A percentile compares a stretch with the other conserved stretches of the same genome.
Conservation (phyloP, 1,284 basidiomycete species). For the Tylopilus sp. region DNA sequence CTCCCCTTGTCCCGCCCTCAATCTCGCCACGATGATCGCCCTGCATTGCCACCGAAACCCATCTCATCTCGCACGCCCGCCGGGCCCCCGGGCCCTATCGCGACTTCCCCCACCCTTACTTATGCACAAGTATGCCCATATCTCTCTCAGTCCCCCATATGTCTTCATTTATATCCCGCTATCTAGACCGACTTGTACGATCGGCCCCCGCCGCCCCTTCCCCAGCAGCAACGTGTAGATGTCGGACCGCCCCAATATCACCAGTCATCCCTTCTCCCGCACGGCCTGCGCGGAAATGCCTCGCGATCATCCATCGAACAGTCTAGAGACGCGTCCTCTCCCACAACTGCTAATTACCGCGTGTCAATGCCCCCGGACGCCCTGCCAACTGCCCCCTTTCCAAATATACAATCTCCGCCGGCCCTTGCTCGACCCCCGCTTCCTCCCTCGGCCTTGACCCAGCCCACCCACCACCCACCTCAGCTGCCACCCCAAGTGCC, state of each 20-base stretch:
- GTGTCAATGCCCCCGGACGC: slow-evolving; percentile 21
- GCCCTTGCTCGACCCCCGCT: slow-evolving; percentile 14
- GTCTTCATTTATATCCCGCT: slow-evolving; percentile 6
- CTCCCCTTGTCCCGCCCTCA: slow-evolving; percentile 19
- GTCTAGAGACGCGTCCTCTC: slow-evolving; percentile 21
- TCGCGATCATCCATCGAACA: slow-evolving; percentile 24
- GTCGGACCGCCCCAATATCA: slow-evolving; percentile 32
- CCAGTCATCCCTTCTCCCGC: slow-evolving; percentile 19
- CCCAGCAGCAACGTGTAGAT: slow-evolving; percentile 26
- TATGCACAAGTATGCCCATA: slow-evolving; percentile 21
- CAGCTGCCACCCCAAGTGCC: slow-evolving; percentile 17
- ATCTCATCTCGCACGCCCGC: slow-evolving; percentile 21
- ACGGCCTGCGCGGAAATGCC: slow-evolving; percentile 20
- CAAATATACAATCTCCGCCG: slow-evolving; percentile 19
- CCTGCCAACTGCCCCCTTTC: slow-evolving; percentile 15
- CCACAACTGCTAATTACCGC: slow-evolving; percentile 32
- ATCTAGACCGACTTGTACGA: slow-evolving; percentile 32
- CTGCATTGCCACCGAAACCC: slow-evolving; percentile 47
- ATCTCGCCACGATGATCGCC: slow-evolving; percentile 32
- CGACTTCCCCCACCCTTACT: slow-evolving; percentile 8
- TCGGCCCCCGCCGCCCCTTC: slow-evolving; percentile 42
- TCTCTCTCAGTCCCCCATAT: slow-evolving; percentile 2
- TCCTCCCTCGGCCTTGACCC: slow-evolving; percentile 14
- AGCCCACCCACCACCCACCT: slow-evolving; percentile 17
- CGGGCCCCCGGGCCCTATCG: slow-evolving; percentile 18